Percentiles rank a stretch among this genome's conserved stretches.
Conservation (phyloP, 495 filamentous ascomycete species). For the Physcia stellaris region DNA sequence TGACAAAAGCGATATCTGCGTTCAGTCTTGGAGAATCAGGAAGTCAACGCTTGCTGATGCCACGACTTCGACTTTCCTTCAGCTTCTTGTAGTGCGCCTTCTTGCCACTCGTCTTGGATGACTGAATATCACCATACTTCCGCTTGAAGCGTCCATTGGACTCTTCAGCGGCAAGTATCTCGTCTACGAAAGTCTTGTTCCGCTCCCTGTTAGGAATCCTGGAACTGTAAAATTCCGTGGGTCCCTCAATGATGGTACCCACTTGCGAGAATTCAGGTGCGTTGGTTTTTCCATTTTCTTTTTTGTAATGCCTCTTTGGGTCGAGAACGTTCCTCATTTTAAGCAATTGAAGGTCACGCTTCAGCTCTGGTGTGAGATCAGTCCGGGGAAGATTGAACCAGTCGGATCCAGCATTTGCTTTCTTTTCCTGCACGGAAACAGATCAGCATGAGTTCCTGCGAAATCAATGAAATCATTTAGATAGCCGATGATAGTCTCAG, state of each 20-base stretch:
- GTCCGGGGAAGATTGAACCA: conserved; percentile 86
- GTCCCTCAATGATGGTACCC: conserved; percentile 78
- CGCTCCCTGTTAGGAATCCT: conserved; percentile 75
- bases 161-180: conserved; percentile 56
- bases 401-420: conserved; percentile 44
- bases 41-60: conserved; percentile 3
- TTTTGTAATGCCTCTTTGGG: conserved; percentile 84
- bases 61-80: conserved; percentile 4
- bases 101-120: conserved; percentile 43
- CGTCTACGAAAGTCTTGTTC: conserved; percentile 83
- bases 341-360: conserved; percentile 73
- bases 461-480: conserved; percentile 13
- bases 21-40: too few relatives aligned
- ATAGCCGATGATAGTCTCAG: conserved; percentile 45
- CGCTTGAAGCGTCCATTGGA: conserved; percentile 46
- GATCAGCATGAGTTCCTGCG: conserved; percentile 14
- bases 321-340: conserved; percentile 83
- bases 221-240: conserved; percentile 70
- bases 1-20: too few relatives aligned
- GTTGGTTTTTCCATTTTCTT: conserved; percentile 50
- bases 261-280: conserved; percentile 75
- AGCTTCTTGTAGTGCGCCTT: conserved; percentile 2
- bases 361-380: conserved; percentile 67
- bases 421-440: conserved; percentile 28
- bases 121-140: conserved; percentile 59